A percentile compares a stretch with the other conserved stretches of the same genome.
phyloP scores from a whole-genome alignment of 1,284 basidiomycete genomes.

The Boletus sp. region DNA sequence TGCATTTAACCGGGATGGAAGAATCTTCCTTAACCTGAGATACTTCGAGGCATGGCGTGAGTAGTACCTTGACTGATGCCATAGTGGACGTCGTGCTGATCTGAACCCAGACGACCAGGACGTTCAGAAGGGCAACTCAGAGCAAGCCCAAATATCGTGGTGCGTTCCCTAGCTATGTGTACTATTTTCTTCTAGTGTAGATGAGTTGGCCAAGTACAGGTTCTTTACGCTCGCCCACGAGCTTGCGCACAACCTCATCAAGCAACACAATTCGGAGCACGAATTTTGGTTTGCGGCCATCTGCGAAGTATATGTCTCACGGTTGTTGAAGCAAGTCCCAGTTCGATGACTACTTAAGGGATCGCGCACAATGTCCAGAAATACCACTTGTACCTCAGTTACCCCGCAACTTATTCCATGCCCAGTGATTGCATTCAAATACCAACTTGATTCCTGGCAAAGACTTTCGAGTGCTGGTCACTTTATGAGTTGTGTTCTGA shows the following conservation, averaged over 20 bases:
- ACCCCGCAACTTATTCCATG: no score
- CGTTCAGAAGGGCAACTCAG: not conserved
- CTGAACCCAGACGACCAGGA: not conserved
- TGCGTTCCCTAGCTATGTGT: not conserved
- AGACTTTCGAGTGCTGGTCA: no score
- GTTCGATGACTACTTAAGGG: not conserved
- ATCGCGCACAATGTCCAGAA: not conserved
- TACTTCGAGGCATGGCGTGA: not conserved
- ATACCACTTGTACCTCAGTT: no score
- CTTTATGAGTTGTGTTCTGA: no score
- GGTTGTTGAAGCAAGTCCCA: not conserved
- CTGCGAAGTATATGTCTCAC: not conserved
- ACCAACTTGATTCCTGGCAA: no score
- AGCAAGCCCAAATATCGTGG: not conserved
- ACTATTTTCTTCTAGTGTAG: not conserved
- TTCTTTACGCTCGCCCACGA: slow-evolving; percentile 2
- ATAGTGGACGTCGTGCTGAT: not conserved
- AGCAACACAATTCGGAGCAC: not conserved
- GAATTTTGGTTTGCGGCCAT: slow-evolving; percentile 4
- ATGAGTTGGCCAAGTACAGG: not conserved
- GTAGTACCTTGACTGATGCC: not conserved
- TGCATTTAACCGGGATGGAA: not conserved
- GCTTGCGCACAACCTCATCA: not conserved
- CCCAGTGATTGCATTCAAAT: no score
- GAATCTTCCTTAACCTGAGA: not conserved